Evolutionary conservation across 768 basidiomycete genomes (phyloP), one percentile per base, ranked within the genome.

Genomic region (Hericium coralloides): DNA sequence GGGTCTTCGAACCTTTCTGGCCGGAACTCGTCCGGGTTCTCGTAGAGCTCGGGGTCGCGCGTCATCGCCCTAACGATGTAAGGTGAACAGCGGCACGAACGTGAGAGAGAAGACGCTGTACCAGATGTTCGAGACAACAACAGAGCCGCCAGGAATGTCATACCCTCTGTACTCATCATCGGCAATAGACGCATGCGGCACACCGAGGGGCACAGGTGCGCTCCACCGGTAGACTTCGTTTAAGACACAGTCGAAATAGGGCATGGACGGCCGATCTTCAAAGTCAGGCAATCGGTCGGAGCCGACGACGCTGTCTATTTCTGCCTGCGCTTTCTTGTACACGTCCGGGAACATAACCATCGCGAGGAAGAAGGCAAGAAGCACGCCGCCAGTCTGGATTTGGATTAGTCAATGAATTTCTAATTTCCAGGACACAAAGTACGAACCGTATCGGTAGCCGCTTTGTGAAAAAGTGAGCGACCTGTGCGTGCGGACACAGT

Each of bases 71-170:
- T 69, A 26, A n/a, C 20, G n/a, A 20, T 14, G 36, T 5, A 43
- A 12, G 15, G 12, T 4, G 18, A 25, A 12, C 36, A 2, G 15
- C 18, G 7, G n/a, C 2, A 49, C 23, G 8, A 2, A 31, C 2
- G 10, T 31, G 10, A n/a, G 10, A 6, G 12, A 8, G 22, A n/a
- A 26, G 7, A 2, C 20, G 8, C 20, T 58, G 14, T 45, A 73
- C 73, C 67, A 68, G 49, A 67, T 62, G 47, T 74, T 74, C 2
- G 68, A 54, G 49, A 72, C 51, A 10, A 74, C 59, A n/a, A 71
- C 56, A 1, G 71, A 68, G 14, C 69, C 72, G 45, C 68, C 68
- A 4, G 73, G 74, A 20, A 76, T 52, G 31, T 53, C n/a, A 43
- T 58, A 60, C 4, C 56, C 59, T 12, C 41, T 3, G 15, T 50